Evolutionary conservation across 352 stramenopile genomes (phyloP), one percentile per base, ranked within the genome.

Genomic region (Saprolegnia diclina): DNA sequence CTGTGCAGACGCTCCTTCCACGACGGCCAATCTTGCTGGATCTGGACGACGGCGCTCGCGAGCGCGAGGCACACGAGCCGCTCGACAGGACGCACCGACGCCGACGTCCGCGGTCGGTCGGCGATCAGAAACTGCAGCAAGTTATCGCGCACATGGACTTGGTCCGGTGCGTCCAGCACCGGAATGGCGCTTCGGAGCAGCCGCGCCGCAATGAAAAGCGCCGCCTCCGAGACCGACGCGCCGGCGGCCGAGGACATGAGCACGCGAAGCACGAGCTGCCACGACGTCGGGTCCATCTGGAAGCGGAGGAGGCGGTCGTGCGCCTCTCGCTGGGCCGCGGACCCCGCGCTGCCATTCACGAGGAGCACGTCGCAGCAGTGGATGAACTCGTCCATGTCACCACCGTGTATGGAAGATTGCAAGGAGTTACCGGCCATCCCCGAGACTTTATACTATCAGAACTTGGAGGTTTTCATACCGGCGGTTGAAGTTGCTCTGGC

Each of bases 291-390:
- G n/a, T 61, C 19, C 22, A 62, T 44, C 45, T 69, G 63, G 48
- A 69, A 69, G 22, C 53, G 38, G 7, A 69, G 63, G 5, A 69
- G 48, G 13, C 38, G 32, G 22, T 69, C 46, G 21, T 69, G 63
- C 5, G 63, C 63, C 18, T 26, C 32, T 44, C 54, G 53, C 26
- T 69, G 63, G 18, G 21, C 63, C 26, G 46, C 37, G 5, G 63
- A 69, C 4, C 63, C 63, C 3, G 63, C 63, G 21, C 63, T 69
- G n/a, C 50, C 63, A 19, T 69, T 26, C 38, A 69, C 63, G n/a
- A 69, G 63, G 45, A 69, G 54, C 7, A 69, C 63, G 24, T 69
- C 42, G 63, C 63, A 69, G 63, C 63, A 69, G 13, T 56, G 63
- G 37, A 69, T 69, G 46, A 69, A 69, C 26, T 69, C 63, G 63